A percentile compares a stretch with the other conserved stretches of the same genome.
These are phyloP conservation scores for Atkinsonella hypoxylon DNA, from an alignment of 2,329 filamentous ascomycete genomes.

Conservation along the genomic window DNA sequence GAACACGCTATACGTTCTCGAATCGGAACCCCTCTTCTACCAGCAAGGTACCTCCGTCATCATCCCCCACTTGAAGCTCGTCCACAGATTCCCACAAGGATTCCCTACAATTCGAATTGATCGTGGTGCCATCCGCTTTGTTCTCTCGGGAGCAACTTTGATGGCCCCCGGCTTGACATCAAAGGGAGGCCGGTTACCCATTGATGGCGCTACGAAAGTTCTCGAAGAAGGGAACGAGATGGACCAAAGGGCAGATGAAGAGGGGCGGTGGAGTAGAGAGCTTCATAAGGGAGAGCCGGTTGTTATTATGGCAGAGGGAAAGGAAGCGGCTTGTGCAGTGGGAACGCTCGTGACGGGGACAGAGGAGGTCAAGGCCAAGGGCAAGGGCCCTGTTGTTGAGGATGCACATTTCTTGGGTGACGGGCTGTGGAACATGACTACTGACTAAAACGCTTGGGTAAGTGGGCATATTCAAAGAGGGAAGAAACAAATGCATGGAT, in stretches of 20 bases:
- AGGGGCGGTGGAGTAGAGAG: slow-evolving; percentile 51
- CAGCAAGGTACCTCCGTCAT: slow-evolving; percentile 69
- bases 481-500: neutral
- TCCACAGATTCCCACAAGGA: slow-evolving; percentile 78
- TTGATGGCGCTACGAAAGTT: slow-evolving; percentile 25
- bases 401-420: slow-evolving; percentile 89
- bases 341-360: slow-evolving; percentile 76
- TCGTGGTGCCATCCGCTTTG: slow-evolving; percentile 91
- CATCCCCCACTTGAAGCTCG: slow-evolving; percentile 76
- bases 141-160: slow-evolving; percentile 81
- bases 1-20: slow-evolving; percentile 76
- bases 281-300: slow-evolving; percentile 73
- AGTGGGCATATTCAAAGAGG: neutral
- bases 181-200: slow-evolving; percentile 66
- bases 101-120: slow-evolving; percentile 86
- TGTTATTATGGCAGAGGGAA: slow-evolving; percentile 84
- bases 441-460: slow-evolving; percentile 31
- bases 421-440: slow-evolving; percentile 68
- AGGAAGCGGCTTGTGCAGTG: slow-evolving; percentile 80
- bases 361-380: slow-evolving; percentile 83
- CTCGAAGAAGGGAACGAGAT: slow-evolving; percentile 30
- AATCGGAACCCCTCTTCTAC: slow-evolving; percentile 74
- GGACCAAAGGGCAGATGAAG: slow-evolving; percentile 29
- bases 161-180: slow-evolving; percentile 94
- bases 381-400: slow-evolving; percentile 89